Base-by-base conservation (phyloP, 371 early-diverging fungal genomes). In the Conidiobolus incongruus region DNA sequence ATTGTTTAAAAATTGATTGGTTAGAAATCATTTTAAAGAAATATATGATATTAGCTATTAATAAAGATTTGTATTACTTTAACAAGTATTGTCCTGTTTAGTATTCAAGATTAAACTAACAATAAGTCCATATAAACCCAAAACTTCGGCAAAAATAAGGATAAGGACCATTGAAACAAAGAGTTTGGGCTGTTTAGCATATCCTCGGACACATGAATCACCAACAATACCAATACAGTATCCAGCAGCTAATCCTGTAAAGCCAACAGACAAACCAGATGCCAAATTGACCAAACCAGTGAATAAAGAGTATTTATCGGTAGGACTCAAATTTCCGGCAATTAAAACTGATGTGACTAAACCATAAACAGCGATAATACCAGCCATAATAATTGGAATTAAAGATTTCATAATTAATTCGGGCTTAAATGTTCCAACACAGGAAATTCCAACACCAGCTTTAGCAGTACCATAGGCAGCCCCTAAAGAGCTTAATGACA, bases 401-500 rank as follows among this genome's bases (percentile, higher is more conserved):
- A 86, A 68, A 38, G 68, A 68, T 67, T 59, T 53, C 21, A 44
- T 31, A 48, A 93, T 77, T 41, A 91, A 68, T 46, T 88, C 82
- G 46, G 97, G 97, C 34, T 84, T 74, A 64, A 94, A 78, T 29
- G 88, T 83, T 61, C 95, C 94, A 62, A 87, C 85, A 48, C 83
- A 85, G 17, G 87, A 69, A 55, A 97, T 87, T 49, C 94, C 93
- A 36, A 93, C 75, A 35, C 95, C 97, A 36, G 95, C 78, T 62
- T 93, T 95, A 44, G 90, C 87, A 30, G 97, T 97, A 41, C 97
- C 97, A 60, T 94, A 97, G 38, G 93, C 95, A 47, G 95, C 91
- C 30, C 95, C 97, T 35, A 77, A 65, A 46, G 78, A 63, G 55
- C 68, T 67, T 40, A 75, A 62, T 13, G 72, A 55, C 56, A 72